Evolutionary conservation across 345 rosid genomes (phyloP), one percentile per base, ranked within the genome.

Genomic region (Brassica incana): DNA sequence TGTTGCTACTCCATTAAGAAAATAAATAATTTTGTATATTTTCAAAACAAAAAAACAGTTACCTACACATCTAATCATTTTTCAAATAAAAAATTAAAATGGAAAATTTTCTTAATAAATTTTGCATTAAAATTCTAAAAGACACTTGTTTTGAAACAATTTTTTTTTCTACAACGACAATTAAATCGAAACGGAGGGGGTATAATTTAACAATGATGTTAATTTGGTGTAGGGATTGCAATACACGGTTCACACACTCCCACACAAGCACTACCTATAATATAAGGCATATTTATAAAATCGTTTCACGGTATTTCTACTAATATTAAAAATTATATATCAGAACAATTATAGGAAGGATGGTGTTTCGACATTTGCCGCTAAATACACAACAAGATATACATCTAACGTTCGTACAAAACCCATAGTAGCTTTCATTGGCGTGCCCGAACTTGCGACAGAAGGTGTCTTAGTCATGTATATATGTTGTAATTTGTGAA

Each of bases 401-500:
- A 58, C 69, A 67, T 72, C 73, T n/a, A 43, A 16, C 29, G 73
- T 73, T 73, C 69, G 82, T 72, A 30, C 82, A 72, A 66, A 32
- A 29, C 62, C 4, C 38, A 67, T 29, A 29, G 38, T 58, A 43
- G 15, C 6, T 73, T 40, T 45, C 59, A 61, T 73, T 25, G 60
- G 18, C 68, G 62, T 78, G 66, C 56, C 72, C 59, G 35, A 52
- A 69, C 58, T 78, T 40, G 60, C 62, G 73, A 72, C 67, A 52
- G 76, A 64, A 52, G 23, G 33, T 38, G 43, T 38, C 9, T 6
- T 35, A 35, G 38, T 72, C 72, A 29, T 29, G 4, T 29, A 29
- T 3, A 29, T 29, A 29, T 29, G 32, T 29, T 29, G 4, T 29
- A 29, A 29, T 29, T 29, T 29, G 32, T 29, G 32, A 4, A 29